Percentiles rank a stretch among this genome's conserved stretches.
phyloP scores from a whole-genome alignment of 495 filamentous ascomycete genomes.

The Terfezia claveryi region DNA sequence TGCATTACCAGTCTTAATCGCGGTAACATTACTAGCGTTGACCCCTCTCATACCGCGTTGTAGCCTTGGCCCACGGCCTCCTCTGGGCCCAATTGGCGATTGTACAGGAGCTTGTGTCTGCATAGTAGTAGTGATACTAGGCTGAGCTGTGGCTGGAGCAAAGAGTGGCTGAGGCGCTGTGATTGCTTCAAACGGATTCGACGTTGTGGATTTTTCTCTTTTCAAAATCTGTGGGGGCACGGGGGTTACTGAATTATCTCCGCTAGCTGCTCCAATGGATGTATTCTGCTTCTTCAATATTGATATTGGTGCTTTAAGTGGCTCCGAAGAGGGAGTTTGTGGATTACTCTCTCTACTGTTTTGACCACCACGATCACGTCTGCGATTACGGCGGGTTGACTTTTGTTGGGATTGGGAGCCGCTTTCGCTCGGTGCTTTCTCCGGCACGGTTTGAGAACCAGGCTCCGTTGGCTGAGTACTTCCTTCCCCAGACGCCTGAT shows the following conservation, averaged over 20 bases:
- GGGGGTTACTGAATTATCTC: too few relatives aligned
- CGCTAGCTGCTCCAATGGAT: background rate
- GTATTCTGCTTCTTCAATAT: slow-evolving; percentile 23
- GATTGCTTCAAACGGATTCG: too few relatives aligned
- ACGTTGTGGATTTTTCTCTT: too few relatives aligned
- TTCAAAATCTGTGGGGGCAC: too few relatives aligned
- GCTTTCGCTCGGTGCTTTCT: slow-evolving; percentile 15
- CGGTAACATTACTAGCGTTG: background rate
- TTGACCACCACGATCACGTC: slow-evolving; percentile 12
- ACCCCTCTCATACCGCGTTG: background rate
- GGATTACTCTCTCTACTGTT: background rate
- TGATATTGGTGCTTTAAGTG: slow-evolving; percentile 15
- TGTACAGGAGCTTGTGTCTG: background rate
- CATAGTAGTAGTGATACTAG: too few relatives aligned
- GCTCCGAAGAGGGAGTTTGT: too few relatives aligned
- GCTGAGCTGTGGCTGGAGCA: too few relatives aligned
- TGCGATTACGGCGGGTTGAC: slow-evolving; percentile 5
- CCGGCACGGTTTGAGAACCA: background rate
- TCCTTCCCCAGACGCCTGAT: too few relatives aligned
- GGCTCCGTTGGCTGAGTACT: too few relatives aligned
- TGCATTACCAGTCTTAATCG: too few relatives aligned
- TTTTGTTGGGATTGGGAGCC: slow-evolving; percentile 6
- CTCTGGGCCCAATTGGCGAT: background rate
- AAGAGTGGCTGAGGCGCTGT: too few relatives aligned
- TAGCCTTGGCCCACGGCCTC: background rate